Base-by-base conservation (phyloP, 805 yeast species). In the Nakazawaea wyomingensis region DNA sequence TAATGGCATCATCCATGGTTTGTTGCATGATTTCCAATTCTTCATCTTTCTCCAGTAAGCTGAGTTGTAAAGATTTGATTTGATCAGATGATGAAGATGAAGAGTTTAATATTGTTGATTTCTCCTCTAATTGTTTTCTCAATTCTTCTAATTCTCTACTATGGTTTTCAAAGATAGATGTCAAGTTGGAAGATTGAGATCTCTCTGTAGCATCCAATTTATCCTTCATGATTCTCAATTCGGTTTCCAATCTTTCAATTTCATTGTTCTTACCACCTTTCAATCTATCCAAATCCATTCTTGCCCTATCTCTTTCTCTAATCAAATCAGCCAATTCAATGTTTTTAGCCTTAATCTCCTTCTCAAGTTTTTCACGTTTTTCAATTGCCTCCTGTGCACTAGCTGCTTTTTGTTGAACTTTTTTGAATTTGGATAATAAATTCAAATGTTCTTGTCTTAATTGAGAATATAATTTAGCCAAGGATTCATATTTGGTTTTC, bases 381-480 rank as follows among this genome's bases (percentile, higher is more conserved):
- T 84, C 84, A 49, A 89, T 76, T 0, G 96, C 85, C 63, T 89
- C 96, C 59, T 88, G 96, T 9, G 96, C 96, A 51, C 78, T 71
- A 11, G 89, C 83, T 3, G 93, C 95, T 62, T 85, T 86, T 51
- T 87, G 85, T 63, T 88, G 95, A 37, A 82, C 72, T 52, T 83
- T 81, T 59, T 90, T 89, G 57, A 82, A 82, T 56, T 82, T 83
- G 40, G 84, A 72, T 56, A 90, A 71, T 44, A 89, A 64, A 49
- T 81, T 84, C 55, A 90, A 71, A 58, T 90, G 96, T 62, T 90
- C 97, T 62, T 86, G 95, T 57, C 97, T 82, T 52, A 90, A 69
- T 63, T 89, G 96, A 2, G 95, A 82, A 61, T 90, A 90, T 50
- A 90, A 69, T 55, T 87, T 87, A 5, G 96, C 96, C 49, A 90